These are phyloP conservation scores for Phytophthora sansomeana DNA, from an alignment of 352 stramenopile genomes.

Conservation along the genomic window DNA sequence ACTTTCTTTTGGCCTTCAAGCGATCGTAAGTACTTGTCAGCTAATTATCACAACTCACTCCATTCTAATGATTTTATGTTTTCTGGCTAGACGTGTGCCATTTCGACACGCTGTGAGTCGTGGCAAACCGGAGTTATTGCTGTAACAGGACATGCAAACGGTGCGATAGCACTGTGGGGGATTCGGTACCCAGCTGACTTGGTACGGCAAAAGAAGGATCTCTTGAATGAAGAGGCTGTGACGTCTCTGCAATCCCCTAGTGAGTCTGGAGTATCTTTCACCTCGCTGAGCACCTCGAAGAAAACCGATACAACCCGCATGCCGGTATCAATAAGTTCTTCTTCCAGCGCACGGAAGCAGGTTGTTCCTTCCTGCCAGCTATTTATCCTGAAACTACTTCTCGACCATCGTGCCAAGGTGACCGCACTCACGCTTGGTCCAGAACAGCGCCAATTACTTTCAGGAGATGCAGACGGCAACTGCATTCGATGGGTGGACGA, in stretches of 20 bases:
- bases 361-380: constrained; percentile 73
- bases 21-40: constrained; percentile 53
- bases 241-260: background rate
- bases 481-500: constrained; percentile 88
- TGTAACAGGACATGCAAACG: constrained; percentile 74
- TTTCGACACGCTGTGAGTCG: constrained; percentile 75
- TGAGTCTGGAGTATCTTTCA: background rate
- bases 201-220: constrained; percentile 37
- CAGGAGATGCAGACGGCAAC: constrained; percentile 66
- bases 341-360: constrained; percentile 35
- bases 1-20: constrained; percentile 50
- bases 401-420: constrained; percentile 70
- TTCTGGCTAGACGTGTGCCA: constrained; percentile 49
- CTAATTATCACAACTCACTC: background rate
- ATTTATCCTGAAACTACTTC: constrained; percentile 77
- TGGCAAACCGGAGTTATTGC: constrained; percentile 79
- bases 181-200: constrained; percentile 70
- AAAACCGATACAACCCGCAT: background rate
- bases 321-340: constrained; percentile 13
- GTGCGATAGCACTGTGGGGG: constrained; percentile 79
- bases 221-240: background rate
- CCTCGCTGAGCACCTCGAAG: constrained; percentile 11
- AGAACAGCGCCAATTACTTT: constrained; percentile 77
- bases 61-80: constrained; percentile 6
- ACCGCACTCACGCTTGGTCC: constrained; percentile 61